Conservation (phyloP, 306 rosid species). For the Acacia confusa region DNA sequence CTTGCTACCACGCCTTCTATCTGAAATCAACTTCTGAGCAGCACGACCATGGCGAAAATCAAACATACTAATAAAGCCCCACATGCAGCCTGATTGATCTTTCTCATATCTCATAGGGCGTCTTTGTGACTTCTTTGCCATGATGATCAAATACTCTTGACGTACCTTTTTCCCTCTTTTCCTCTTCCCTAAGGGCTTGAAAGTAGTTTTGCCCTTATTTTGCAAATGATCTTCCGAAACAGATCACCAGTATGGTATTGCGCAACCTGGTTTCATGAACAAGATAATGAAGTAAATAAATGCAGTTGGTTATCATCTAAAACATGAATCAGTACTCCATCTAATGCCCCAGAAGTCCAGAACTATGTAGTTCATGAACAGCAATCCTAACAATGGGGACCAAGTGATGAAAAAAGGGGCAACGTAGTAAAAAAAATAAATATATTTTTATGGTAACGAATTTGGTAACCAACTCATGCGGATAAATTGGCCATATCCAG, state of each 20-base stretch:
- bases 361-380: constrained; percentile 19
- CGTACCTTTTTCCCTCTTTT: constrained; percentile 7
- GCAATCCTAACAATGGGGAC: constrained; percentile 13
- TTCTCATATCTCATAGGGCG: constrained; percentile 68
- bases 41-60: constrained; percentile 90
- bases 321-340: neutral
- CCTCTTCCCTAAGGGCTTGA: neutral
- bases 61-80: constrained; percentile 93
- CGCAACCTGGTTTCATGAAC: constrained; percentile 36
- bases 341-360: neutral
- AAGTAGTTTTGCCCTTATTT: constrained; percentile 24
- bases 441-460: neutral
- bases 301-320: constrained; percentile 13
- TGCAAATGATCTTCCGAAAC: constrained; percentile 26
- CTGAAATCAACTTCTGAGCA: constrained; percentile 71
- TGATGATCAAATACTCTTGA: constrained; percentile 30
- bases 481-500: constrained; percentile 7
- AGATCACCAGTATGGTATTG: constrained; percentile 29
- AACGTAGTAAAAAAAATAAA: constrained; percentile 2
- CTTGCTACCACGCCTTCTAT: constrained; percentile 67
- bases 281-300: constrained; percentile 33
- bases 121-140: constrained; percentile 85
- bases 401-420: constrained; percentile 14
- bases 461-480: constrained; percentile 19
- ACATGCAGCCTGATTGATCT: constrained; percentile 95